Evolutionary conservation across 768 basidiomycete species (phyloP).

Genomic region (Rhodosporidiobolus sp.): DNA sequence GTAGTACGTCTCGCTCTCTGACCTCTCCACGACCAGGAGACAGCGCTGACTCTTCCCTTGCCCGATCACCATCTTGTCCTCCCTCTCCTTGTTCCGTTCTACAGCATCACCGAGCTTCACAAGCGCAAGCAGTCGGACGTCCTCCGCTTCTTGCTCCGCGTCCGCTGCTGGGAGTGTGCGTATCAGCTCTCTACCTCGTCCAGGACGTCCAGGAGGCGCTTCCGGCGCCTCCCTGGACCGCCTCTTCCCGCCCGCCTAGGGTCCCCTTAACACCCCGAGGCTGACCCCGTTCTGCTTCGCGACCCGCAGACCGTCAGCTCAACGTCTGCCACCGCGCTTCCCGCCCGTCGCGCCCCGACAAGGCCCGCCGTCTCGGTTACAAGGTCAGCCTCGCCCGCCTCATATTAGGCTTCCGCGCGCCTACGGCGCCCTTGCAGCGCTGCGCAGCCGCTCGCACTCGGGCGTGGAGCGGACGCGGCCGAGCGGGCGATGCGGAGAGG

Average conservation of each 20-base stretch:
- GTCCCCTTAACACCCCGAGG: no score
- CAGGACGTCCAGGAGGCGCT: no score
- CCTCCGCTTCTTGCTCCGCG: slow-evolving; percentile 94
- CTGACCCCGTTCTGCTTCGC: slow-evolving; percentile 47
- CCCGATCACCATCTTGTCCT: background rate
- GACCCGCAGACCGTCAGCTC: slow-evolving; percentile 68
- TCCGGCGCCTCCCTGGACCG: no score
- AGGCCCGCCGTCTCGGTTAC: slow-evolving; percentile 97
- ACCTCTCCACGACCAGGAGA: background rate
- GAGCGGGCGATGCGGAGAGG: no score
- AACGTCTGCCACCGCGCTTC: slow-evolving; percentile 98
- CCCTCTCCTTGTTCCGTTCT: slow-evolving; percentile 44
- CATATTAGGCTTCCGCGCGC: background rate
- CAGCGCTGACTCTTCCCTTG: background rate
- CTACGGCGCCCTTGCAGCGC: no score
- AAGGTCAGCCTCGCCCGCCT: slow-evolving; percentile 54
- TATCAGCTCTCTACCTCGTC: no score
- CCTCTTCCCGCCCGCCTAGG: no score
- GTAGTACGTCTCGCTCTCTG: background rate
- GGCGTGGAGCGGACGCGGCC: no score
- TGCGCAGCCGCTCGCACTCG: no score
- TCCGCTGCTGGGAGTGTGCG: slow-evolving; percentile 58
- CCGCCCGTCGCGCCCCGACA: slow-evolving; percentile 97
- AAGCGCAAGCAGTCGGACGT: slow-evolving; percentile 98
- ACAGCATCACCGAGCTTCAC: slow-evolving; percentile 85